Percentiles rank a stretch among this genome's conserved stretches.
Evolutionary conservation across 345 rosid genomes (phyloP).

Genomic region (Trapa incisa): DNA sequence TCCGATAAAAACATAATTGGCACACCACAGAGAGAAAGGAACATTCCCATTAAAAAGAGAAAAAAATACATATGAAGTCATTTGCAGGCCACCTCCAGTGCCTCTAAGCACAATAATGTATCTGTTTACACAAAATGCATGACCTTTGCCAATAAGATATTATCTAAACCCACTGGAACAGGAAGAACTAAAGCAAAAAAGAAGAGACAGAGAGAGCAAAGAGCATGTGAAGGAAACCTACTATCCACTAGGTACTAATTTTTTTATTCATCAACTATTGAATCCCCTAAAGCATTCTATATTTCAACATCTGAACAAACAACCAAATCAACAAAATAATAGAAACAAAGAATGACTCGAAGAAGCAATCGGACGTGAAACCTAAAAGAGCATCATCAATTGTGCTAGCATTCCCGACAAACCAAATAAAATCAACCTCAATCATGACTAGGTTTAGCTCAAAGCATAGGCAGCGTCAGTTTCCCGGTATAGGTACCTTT

Average conservation of each 20-base stretch:
- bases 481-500: slow-evolving; percentile 27
- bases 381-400: neutral
- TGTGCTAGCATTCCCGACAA: neutral
- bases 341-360: neutral
- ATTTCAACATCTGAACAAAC: neutral
- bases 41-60: neutral
- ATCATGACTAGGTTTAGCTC: neutral
- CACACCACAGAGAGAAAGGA: no score
- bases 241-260: neutral
- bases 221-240: neutral
- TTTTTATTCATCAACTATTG: neutral
- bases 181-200: neutral
- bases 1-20: neutral
- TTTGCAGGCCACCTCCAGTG: neutral
- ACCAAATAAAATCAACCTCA: neutral
- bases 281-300: neutral
- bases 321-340: neutral
- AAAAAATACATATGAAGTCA: neutral
- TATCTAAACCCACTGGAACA: neutral
- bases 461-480: neutral
- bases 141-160: neutral
- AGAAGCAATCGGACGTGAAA: neutral
- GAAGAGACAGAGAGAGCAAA: neutral
- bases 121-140: neutral
- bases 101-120: neutral